A percentile compares a stretch with the other conserved stretches of the same genome.
phyloP scores from a whole-genome alignment of 2,329 filamentous ascomycete genomes.

The Amesomyces nigricolor region DNA sequence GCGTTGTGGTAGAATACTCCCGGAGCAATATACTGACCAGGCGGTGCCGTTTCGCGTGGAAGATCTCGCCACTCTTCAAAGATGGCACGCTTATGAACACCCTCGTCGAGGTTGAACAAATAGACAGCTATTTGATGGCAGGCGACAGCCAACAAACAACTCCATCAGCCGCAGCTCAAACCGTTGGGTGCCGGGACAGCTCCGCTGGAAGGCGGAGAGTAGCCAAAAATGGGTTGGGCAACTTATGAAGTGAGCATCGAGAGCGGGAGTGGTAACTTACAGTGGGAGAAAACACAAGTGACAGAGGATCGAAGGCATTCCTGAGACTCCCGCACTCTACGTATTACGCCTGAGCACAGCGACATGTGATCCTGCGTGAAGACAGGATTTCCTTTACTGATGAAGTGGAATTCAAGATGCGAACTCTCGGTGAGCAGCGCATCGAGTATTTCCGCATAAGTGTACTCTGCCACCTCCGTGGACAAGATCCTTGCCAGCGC shows the following conservation, averaged over 20 bases:
- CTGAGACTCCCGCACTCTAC: slow-evolving; percentile 13
- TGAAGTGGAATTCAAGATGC: background rate
- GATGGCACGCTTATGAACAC: too few relatives aligned
- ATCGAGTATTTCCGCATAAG: slow-evolving; percentile 17
- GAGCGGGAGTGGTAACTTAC: too few relatives aligned
- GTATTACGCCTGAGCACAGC: slow-evolving; percentile 14
- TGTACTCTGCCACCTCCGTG: slow-evolving; percentile 14
- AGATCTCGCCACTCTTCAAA: slow-evolving; percentile 6
- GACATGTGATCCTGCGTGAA: slow-evolving; percentile 5
- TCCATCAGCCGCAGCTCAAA: too few relatives aligned
- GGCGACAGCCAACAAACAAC: too few relatives aligned
- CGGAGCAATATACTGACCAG: background rate
- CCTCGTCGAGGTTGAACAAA: too few relatives aligned
- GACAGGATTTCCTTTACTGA: background rate
- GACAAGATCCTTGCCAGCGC: slow-evolving; percentile 4
- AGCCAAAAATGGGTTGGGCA: too few relatives aligned
- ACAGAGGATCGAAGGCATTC: background rate
- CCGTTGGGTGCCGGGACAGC: too few relatives aligned
- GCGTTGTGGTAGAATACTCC: background rate
- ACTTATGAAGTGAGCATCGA: too few relatives aligned
- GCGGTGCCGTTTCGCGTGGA: background rate
- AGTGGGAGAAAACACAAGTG: too few relatives aligned
- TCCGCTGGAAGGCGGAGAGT: too few relatives aligned
- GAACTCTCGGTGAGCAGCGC: slow-evolving; percentile 14
- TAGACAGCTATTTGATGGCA: too few relatives aligned